Base-by-base conservation (phyloP, 495 filamentous ascomycete species). In the Neurospora sp. region DNA sequence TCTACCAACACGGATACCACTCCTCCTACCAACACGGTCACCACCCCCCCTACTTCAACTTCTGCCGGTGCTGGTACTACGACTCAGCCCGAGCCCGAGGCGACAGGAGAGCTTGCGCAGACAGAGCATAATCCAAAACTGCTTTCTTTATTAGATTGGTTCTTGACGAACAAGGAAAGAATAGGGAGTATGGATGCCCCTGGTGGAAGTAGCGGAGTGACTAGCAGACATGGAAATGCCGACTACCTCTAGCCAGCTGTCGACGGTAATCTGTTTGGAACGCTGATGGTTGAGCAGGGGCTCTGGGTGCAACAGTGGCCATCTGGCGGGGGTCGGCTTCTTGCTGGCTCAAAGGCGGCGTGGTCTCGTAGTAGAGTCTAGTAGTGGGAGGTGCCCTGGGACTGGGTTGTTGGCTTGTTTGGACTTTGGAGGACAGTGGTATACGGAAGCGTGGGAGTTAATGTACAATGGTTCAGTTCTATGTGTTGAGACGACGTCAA, bases 311-410 rank as follows among this genome's bases (percentile, higher is more conserved):
- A 31, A 76, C 77, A 14, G 76, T 77, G 45, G 75, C 72, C 79
- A 85, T 83, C 68, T 82, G 82, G 65, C 87, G 86, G 77, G 86
- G 85, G 73, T 86, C 83, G 76, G 84, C 85, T 75, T 84, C 85
- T 80, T 87, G 76, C 81, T 77, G 78, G 79, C 76, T 72, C 79
- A 81, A 77, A 71, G 83, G 83, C 77, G 79, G 87, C 77, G 81
- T 86, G 44, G 84, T 77, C 77, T 85, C 84, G 75, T 82, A 81
- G 76, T 89, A 27, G 22, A 27, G 22, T 27, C 22, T 27, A 88
- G 78, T 91, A 88, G 71, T 89, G 88, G 73, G 86, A 82, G 22
- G 85, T 77, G 48, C 86, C 87, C 68, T 89, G 88, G 78, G 91
- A 85, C 81, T 1, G 45, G 4, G 1, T 53, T 53, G 9, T 0